These are phyloP conservation scores for Aureobasidium lini DNA, from an alignment of 2,329 filamentous ascomycete species.

Conservation along the genomic window DNA sequence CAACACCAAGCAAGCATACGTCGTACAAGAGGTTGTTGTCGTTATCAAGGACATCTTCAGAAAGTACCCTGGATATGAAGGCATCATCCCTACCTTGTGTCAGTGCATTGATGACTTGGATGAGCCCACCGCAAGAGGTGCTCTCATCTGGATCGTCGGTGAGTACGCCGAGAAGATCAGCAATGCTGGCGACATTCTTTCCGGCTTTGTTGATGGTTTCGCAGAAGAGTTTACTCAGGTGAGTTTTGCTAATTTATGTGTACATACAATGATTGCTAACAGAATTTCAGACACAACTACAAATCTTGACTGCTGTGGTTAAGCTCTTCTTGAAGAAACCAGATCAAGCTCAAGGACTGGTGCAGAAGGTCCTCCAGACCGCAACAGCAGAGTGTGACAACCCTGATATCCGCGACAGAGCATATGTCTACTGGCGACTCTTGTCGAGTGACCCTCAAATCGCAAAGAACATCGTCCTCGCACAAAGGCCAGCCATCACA, in stretches of 20 bases:
- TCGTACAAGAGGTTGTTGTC: constrained; percentile 96
- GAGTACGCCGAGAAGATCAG: constrained; percentile 99
- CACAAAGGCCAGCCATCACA: constrained; percentile 87
- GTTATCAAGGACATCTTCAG: constrained; percentile 98
- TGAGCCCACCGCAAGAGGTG: constrained; percentile 81
- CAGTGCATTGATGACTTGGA: constrained; percentile 95
- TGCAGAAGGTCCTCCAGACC: constrained; percentile 88
- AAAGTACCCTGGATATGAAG: constrained; percentile 96
- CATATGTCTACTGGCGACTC: constrained; percentile 97
- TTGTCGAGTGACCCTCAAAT: constrained; percentile 85
- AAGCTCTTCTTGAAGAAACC: constrained; percentile 98
- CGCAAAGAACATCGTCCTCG: constrained; percentile 88
- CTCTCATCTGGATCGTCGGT: constrained; percentile 97
- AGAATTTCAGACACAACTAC: constrained; percentile 70
- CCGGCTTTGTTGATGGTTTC: constrained; percentile 87
- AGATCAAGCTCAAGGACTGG: constrained; percentile 78
- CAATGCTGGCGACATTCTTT: constrained; percentile 92
- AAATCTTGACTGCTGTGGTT: constrained; percentile 93
- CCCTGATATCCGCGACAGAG: constrained; percentile 91
- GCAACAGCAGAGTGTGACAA: constrained; percentile 96
- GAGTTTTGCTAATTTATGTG: constrained; percentile 24
- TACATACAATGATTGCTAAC: constrained; percentile 25
- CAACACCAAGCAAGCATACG: constrained; percentile 96
- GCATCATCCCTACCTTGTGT: constrained; percentile 93
- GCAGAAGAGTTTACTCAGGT: constrained; percentile 94